phyloP scores from a whole-genome alignment of 192 early-diverging fungal genomes.

The Backusella sp. region DNA sequence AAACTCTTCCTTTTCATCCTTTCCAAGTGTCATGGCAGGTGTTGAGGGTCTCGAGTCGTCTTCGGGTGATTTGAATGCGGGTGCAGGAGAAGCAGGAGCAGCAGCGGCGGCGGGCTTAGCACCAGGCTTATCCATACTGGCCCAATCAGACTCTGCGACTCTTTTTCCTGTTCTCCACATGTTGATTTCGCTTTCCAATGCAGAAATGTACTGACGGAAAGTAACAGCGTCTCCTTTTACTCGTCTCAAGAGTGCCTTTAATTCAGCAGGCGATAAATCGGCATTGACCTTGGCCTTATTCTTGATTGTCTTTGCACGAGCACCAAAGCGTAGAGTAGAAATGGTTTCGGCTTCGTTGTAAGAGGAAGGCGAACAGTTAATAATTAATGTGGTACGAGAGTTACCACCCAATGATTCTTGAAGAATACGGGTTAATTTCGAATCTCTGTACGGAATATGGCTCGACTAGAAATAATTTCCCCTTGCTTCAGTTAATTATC shows the following conservation, averaged over 20 bases:
- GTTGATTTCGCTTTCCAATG: slow-evolving; percentile 83
- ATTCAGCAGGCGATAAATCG: slow-evolving; percentile 90
- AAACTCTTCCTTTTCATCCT: slow-evolving; percentile 95
- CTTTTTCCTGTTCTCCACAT: slow-evolving; percentile 87
- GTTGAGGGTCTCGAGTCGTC: slow-evolving; percentile 66
- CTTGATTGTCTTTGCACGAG: slow-evolving; percentile 98
- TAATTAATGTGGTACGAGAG: slow-evolving; percentile 97
- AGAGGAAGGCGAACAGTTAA: slow-evolving; percentile 95
- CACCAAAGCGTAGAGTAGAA: slow-evolving; percentile 93
- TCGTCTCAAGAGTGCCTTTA: slow-evolving; percentile 92
- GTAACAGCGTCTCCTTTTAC: slow-evolving; percentile 78
- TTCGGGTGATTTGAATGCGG: slow-evolving; percentile 44
- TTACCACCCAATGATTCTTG: slow-evolving; percentile 99
- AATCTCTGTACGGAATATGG: slow-evolving; percentile 98
- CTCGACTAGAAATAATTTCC: slow-evolving; percentile 59
- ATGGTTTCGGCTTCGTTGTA: slow-evolving; percentile 98
- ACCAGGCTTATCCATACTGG: slow-evolving; percentile 34
- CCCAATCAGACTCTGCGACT: slow-evolving; percentile 65
- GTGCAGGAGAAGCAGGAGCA: slow-evolving; percentile 29
- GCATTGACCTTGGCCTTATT: slow-evolving; percentile 99
- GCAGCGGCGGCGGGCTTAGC: slow-evolving; percentile 5
- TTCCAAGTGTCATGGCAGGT: slow-evolving; percentile 74
- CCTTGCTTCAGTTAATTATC: not conserved
- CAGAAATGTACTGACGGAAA: slow-evolving; percentile 80
- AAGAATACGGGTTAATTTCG: slow-evolving; percentile 96